A percentile compares a stretch with the other conserved stretches of the same genome.
Conservation (phyloP, 192 early-diverging fungal species). For the Umbelopsis sp. region DNA sequence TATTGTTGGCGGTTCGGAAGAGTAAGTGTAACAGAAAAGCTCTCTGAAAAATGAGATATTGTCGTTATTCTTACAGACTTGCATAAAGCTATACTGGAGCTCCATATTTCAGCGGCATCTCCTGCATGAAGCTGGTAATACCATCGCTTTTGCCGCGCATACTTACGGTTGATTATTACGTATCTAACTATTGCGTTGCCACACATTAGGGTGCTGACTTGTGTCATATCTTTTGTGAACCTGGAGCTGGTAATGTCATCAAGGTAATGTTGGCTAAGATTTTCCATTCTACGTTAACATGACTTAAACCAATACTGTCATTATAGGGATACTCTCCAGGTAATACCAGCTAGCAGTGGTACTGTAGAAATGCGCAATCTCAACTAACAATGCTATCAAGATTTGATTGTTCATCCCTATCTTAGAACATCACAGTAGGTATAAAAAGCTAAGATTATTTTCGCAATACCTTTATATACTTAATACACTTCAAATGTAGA, state of each 20-base stretch:
- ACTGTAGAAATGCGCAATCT: background rate
- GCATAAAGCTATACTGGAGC: slow-evolving; percentile 83
- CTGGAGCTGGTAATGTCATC: slow-evolving; percentile 72
- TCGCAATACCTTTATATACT: background rate
- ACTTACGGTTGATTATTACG: slow-evolving; percentile 7
- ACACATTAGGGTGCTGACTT: slow-evolving; percentile 76
- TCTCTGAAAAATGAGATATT: background rate
- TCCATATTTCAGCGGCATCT: slow-evolving; percentile 84
- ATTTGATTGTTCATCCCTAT: slow-evolving; percentile 94
- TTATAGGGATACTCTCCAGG: slow-evolving; percentile 47
- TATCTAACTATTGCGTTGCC: background rate
- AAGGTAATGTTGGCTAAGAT: slow-evolving; percentile 49
- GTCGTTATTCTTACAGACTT: background rate
- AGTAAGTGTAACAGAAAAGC: slow-evolving; percentile 47
- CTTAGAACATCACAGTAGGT: slow-evolving; percentile 51
- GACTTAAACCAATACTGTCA: background rate
- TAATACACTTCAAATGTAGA: background rate
- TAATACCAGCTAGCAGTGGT: background rate
- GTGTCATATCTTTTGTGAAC: slow-evolving; percentile 84
- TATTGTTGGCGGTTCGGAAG: slow-evolving; percentile 82
- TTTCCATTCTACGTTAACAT: background rate
- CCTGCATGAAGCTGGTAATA: slow-evolving; percentile 69
- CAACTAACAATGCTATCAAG: slow-evolving; percentile 21
- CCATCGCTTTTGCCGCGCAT: background rate
- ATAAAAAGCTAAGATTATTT: background rate